Percentiles rank a stretch among this genome's conserved stretches.
Evolutionary conservation across 805 yeast species (phyloP).

Genomic region (Kregervanrija delftensis): DNA sequence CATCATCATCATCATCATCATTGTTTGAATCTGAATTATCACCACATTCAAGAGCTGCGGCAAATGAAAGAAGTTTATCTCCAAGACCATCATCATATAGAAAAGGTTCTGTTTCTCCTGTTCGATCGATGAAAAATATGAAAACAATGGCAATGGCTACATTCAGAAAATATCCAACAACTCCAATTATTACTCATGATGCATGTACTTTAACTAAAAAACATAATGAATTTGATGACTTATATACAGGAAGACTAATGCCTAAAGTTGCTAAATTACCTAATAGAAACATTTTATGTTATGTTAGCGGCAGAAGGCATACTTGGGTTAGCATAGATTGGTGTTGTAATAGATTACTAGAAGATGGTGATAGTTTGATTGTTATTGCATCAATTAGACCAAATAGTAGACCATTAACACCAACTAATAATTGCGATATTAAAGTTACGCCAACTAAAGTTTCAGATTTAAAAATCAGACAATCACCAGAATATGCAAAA

Average conservation of each 20-base stretch:
- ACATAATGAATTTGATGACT: slow-evolving; percentile 40
- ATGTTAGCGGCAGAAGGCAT: slow-evolving; percentile 64
- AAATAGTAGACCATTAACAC: slow-evolving; percentile 16
- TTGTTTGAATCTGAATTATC: slow-evolving; percentile 10
- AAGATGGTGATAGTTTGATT: slow-evolving; percentile 61
- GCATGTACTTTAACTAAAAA: slow-evolving; percentile 38
- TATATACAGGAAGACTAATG: slow-evolving; percentile 34
- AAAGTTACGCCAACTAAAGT: slow-evolving; percentile 4
- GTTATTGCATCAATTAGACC: slow-evolving; percentile 48
- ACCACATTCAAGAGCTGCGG: slow-evolving; percentile 6
- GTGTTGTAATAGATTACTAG: slow-evolving; percentile 46
- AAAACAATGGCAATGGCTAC: neutral
- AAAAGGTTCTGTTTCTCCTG: slow-evolving; percentile 18
- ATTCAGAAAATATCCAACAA: slow-evolving; percentile 23
- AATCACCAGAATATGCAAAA: slow-evolving; percentile 41
- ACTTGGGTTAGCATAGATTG: slow-evolving; percentile 83
- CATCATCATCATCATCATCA: slow-evolving; percentile 8
- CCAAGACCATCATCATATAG: slow-evolving; percentile 11
- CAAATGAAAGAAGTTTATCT: slow-evolving; percentile 18
- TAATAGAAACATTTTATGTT: slow-evolving; percentile 51
- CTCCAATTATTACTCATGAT: slow-evolving; percentile 33
- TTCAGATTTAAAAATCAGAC: slow-evolving; percentile 31
- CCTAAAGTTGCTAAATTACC: slow-evolving; percentile 33
- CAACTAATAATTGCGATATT: slow-evolving; percentile 14
- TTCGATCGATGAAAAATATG: neutral